Evolutionary conservation across 345 rosid genomes (phyloP), one percentile per base, ranked within the genome.

Genomic region (Eucalyptus fibrosa): DNA sequence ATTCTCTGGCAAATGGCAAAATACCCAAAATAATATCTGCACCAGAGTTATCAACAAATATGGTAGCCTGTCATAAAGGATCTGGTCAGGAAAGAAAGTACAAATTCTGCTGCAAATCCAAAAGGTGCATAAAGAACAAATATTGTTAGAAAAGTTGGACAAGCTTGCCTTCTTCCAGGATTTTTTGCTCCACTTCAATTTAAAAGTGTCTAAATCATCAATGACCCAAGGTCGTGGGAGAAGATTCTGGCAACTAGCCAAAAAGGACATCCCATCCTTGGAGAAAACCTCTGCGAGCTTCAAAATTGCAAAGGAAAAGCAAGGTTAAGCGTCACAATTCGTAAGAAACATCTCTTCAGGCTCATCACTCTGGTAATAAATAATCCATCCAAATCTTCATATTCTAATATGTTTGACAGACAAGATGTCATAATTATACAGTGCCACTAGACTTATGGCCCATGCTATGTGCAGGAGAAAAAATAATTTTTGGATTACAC

Each of bases 201-300:
- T 95, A 89, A 98, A 98, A 90, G 90, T 86, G 7, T 97, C 99
- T 88, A 98, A 91, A 90, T 98, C 99, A 94, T 98, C 99, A 89
- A 97, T 92, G 81, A 96, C 99, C 99, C 99, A 98, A 49, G 99
- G 99, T 56, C 98, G 93, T 60, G 99, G 91, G 86, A 96, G 96
- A 90, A 98, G 94, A 94, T 96, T 98, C 92, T 98, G 99, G 94
- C 96, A 96, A 86, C 97, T 98, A 89, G 99, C 99, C 90, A 96
- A 91, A 89, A 98, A 98, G 50, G 99, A 96, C 97, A 98, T 97
- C n/a, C 99, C 99, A 77, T 98, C 98, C 90, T 32, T 98, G 16
- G 99, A 96, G 94, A 98, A 98, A 62, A 97, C 97, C 96, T 98
- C 99, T 32, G 99, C 99, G 90, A 98, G 99, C 99, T 98, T 93